phyloP scores from a whole-genome alignment of 345 rosid species.

The Eucalyptus brandiana region DNA sequence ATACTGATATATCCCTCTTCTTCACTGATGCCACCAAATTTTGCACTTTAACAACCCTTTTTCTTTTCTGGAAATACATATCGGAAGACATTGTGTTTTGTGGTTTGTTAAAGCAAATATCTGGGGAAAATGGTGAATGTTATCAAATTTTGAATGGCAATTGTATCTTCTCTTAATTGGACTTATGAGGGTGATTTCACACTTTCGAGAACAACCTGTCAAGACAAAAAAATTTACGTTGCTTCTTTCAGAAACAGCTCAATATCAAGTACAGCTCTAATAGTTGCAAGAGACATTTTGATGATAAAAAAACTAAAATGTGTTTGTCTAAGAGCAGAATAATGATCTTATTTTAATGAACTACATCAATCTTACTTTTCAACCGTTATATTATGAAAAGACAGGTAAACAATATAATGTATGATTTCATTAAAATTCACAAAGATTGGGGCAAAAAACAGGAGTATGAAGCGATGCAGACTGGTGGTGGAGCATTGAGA shows the following conservation, averaged over 20 bases:
- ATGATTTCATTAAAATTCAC: no score
- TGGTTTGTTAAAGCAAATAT: neutral
- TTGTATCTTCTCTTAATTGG: neutral
- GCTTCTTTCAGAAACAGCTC: neutral
- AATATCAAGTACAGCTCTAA: neutral
- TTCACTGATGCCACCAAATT: neutral
- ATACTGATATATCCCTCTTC: neutral
- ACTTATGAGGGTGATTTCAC: neutral
- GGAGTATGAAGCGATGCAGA: no score
- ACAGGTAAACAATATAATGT: no score
- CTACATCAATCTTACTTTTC: no score
- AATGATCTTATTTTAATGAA: no score
- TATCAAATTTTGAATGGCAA: neutral
- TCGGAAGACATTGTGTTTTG: neutral
- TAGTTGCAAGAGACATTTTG: neutral
- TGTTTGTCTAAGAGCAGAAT: neutral
- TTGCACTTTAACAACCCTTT: neutral
- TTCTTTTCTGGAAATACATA: neutral
- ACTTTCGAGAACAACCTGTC: neutral
- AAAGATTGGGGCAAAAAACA: no score
- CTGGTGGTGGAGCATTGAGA: no score
- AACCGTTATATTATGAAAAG: no score
- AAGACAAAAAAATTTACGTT: neutral
- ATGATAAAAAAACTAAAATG: neutral
- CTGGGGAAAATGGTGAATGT: neutral